These are phyloP conservation scores for Apophysomyces trapeziformis DNA, from an alignment of 371 early-diverging fungal genomes.

Conservation along the genomic window DNA sequence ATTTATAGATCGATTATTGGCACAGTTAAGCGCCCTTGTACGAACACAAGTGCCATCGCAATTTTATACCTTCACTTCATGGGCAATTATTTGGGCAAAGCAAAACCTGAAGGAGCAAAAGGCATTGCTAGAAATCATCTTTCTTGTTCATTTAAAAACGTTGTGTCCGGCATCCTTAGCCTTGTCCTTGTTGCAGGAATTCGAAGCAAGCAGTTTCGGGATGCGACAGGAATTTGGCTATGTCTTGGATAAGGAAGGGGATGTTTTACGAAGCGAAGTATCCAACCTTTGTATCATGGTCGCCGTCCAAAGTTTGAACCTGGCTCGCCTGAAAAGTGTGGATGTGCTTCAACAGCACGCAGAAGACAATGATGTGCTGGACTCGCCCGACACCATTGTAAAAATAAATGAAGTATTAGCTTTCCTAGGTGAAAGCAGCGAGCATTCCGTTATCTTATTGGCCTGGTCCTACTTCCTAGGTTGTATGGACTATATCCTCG, in stretches of 20 bases:
- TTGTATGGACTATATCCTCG: slow-evolving; percentile 19
- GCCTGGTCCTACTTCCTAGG: slow-evolving; percentile 49
- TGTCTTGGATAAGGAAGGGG: slow-evolving; percentile 38
- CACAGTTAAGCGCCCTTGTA: slow-evolving; percentile 30
- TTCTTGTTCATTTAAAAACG: slow-evolving; percentile 25
- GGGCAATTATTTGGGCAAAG: slow-evolving; percentile 36
- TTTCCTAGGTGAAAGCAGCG: slow-evolving; percentile 30
- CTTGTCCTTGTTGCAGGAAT: slow-evolving; percentile 38
- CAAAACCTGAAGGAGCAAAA: slow-evolving; percentile 48
- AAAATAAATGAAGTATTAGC: slow-evolving; percentile 36
- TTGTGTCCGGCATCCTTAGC: slow-evolving; percentile 22
- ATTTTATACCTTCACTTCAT: slow-evolving; percentile 12
- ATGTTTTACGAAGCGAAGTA: slow-evolving; percentile 25
- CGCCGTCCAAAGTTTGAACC: slow-evolving; percentile 5
- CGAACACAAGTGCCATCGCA: slow-evolving; percentile 28
- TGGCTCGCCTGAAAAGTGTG: slow-evolving; percentile 4
- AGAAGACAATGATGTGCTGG: slow-evolving; percentile 11
- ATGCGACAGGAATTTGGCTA: slow-evolving; percentile 32
- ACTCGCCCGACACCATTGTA: slow-evolving; percentile 26
- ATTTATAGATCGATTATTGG: slow-evolving; percentile 34
- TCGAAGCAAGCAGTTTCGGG: slow-evolving; percentile 46
- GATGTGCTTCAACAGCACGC: slow-evolving; percentile 12
- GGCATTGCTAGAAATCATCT: slow-evolving; percentile 43
- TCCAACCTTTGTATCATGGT: slow-evolving; percentile 26
- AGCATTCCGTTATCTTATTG: slow-evolving; percentile 40